Evolutionary conservation across 495 filamentous ascomycete species (phyloP).

Genomic region (Pseudevernia furfuracea): DNA sequence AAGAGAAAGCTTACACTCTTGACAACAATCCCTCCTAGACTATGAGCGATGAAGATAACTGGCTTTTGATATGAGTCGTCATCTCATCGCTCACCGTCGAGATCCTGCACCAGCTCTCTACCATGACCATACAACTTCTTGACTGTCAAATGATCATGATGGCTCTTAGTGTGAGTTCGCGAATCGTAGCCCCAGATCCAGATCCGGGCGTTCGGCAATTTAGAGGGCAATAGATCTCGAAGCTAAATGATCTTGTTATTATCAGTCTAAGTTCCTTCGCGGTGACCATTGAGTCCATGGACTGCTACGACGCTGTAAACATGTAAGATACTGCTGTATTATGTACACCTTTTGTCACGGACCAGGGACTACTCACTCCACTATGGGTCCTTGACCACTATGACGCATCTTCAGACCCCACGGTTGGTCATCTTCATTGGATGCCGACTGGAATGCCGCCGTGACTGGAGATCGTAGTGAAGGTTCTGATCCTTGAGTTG

Average conservation of each 20-base stretch:
- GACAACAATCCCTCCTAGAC: conserved; percentile 31
- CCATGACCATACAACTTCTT: conserved; percentile 30
- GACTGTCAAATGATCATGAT: conserved; percentile 18
- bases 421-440: background rate
- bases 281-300: conserved; percentile 30
- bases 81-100: conserved; percentile 21
- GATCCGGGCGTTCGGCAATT: conserved; percentile 40
- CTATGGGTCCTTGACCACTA: background rate
- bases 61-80: conserved; percentile 21
- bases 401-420: conserved; percentile 3
- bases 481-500: no score
- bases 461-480: no score
- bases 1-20: conserved; percentile 26
- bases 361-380: background rate
- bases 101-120: conserved; percentile 29
- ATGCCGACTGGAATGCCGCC: no score
- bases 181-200: conserved; percentile 47
- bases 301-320: conserved; percentile 29
- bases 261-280: conserved; percentile 35
- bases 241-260: conserved; percentile 40
- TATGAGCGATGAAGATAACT: conserved; percentile 35
- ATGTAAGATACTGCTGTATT: no score
- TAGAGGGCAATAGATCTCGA: conserved; percentile 38
- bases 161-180: conserved; percentile 25
- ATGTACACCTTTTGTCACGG: background rate